Base-by-base conservation (phyloP, 2,329 filamentous ascomycete species). In the Hymenoscyphus occultus region DNA sequence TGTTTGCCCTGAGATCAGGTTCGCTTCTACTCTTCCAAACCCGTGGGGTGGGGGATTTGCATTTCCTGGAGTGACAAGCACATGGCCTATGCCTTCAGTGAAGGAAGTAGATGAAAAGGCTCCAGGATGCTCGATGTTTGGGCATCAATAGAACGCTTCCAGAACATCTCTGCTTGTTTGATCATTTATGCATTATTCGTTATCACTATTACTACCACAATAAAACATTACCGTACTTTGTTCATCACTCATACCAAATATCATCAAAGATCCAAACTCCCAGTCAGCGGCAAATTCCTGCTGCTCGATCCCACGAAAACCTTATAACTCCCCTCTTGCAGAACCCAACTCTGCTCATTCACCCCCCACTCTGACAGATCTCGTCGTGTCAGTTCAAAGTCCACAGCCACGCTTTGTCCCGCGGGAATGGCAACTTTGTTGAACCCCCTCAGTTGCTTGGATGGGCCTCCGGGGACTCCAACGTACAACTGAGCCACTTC, bases 291-390 rank as follows among this genome's bases (percentile, higher is more conserved):
- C 60, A 71, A 61, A 60, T 62, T 58, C 13, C 71, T 65, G 19
- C 65, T 69, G 57, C 70, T 71, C 13, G 65, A 57, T 2, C 71
- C 71, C 40, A 73, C 70, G 59, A 39, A 69, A 22, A 72, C 56
- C n/a, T 56, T 61, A 64, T 72, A 72, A 7, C 45, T 62, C 1
- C 69, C 71, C 19, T 56, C 60, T 40, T 70, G 78, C 12, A 86
- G 65, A 12, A 78, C 76, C 88, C 88, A 90, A 65, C 82, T 79
- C 77, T 89, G 86, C 16, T 76, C 76, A 0, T 74, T 77, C 2
- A 86, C 83, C 72, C 90, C 84, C 88, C 88, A 90, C 0, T 86
- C 79, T 67, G 86, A 87, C 62, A 90, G 72, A 69, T 90, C 88
- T 59, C 87, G 82, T 64, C 84, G 80, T 4, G 82, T 86, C 45